These are phyloP conservation scores for Neurospora sp. DNA, from an alignment of 495 filamentous ascomycete genomes.

Conservation along the genomic window DNA sequence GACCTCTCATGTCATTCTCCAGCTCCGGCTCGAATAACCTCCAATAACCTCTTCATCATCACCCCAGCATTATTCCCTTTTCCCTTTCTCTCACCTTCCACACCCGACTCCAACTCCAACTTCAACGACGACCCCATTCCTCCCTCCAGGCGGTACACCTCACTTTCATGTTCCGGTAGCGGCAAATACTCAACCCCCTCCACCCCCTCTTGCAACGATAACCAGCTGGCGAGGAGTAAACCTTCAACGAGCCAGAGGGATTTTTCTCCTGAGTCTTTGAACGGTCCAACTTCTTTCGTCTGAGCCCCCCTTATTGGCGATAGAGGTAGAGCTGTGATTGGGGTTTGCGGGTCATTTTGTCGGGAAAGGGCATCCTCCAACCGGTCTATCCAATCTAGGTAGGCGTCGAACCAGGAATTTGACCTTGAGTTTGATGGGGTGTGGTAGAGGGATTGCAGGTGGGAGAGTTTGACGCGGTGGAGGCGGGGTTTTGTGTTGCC, in stretches of 20 bases:
- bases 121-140: too few relatives aligned
- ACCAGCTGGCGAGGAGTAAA: conserved; percentile 2
- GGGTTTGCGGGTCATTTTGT: too few relatives aligned
- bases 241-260: conserved; percentile 11
- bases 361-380: not conserved
- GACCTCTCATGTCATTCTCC: not conserved
- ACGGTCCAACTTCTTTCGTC: too few relatives aligned
- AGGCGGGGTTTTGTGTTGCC: not conserved
- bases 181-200: conserved; percentile 12
- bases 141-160: too few relatives aligned
- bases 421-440: not conserved
- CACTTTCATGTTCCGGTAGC: accelerated
- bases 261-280: conserved; percentile 7
- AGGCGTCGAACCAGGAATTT: conserved; percentile 6
- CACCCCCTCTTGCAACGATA: conserved; percentile 6
- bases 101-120: too few relatives aligned
- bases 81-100: too few relatives aligned
- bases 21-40: not conserved
- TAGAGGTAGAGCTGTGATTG: too few relatives aligned
- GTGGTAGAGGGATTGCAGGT: not conserved
- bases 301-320: too few relatives aligned
- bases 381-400: conserved; percentile 9
- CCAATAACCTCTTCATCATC: conserved; percentile 11
- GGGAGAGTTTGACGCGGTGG: not conserved
- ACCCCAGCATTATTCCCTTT: not conserved